A percentile compares a stretch with the other conserved stretches of the same genome.
Evolutionary conservation across 345 rosid genomes (phyloP).

Genomic region (Citrus inodora): DNA sequence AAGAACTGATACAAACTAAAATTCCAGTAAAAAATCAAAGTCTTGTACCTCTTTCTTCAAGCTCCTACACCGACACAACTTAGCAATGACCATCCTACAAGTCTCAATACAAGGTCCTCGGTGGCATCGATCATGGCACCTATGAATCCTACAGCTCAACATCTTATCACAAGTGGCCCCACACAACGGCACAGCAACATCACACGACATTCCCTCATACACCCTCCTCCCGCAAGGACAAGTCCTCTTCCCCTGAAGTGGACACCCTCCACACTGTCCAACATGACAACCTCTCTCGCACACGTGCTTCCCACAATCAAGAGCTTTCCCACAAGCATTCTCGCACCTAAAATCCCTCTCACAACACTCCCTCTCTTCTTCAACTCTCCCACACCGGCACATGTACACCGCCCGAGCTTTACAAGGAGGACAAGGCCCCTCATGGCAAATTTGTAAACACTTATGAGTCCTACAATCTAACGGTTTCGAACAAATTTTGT

Average conservation of each 20-base stretch:
- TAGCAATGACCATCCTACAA: conserved; percentile 69
- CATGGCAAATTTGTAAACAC: conserved; percentile 67
- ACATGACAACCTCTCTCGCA: conserved; percentile 78
- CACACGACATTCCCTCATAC: conserved; percentile 77
- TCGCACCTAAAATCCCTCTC: conserved; percentile 70
- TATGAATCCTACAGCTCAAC: conserved; percentile 67
- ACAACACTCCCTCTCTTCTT: conserved; percentile 72
- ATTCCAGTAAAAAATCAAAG: neutral
- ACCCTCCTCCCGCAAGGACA: conserved; percentile 88
- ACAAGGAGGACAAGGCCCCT: conserved; percentile 70
- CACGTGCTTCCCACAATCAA: conserved; percentile 69
- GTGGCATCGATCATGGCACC: conserved; percentile 89
- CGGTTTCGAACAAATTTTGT: conserved; percentile 34
- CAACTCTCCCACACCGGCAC: conserved; percentile 57
- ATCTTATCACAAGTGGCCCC: conserved; percentile 82
- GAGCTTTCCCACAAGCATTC: conserved; percentile 50
- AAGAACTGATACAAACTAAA: neutral
- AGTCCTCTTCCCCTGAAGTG: conserved; percentile 71
- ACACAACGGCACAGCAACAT: conserved; percentile 61
- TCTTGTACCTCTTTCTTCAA: conserved; percentile 76
- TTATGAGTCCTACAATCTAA: conserved; percentile 59
- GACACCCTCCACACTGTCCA: conserved; percentile 78
- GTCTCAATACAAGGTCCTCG: conserved; percentile 77
- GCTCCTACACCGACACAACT: conserved; percentile 73
- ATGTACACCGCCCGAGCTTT: conserved; percentile 46